Conservation (phyloP, 371 early-diverging fungal genomes). For the Lichtheimia ornata region DNA sequence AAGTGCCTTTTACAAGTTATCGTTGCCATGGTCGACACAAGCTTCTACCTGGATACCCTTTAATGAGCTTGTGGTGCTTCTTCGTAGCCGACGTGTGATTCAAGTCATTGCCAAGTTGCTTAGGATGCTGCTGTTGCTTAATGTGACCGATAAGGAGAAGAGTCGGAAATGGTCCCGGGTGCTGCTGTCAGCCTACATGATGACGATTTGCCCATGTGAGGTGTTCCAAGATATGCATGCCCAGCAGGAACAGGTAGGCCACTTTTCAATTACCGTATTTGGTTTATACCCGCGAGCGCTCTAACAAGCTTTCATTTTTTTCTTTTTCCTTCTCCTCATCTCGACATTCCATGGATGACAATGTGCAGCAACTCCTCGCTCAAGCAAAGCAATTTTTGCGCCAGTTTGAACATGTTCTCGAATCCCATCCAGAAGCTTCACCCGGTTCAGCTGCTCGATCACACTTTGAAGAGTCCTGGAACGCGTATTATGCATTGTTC, state of each 20-base stretch:
- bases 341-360: slow-evolving; percentile 12
- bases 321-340: slow-evolving; percentile 13
- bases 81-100: slow-evolving; percentile 36
- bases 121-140: slow-evolving; percentile 30
- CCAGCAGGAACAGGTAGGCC: slow-evolving; percentile 54
- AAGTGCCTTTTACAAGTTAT: slow-evolving; percentile 22
- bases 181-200: slow-evolving; percentile 70
- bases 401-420: slow-evolving; percentile 59
- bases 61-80: slow-evolving; percentile 26
- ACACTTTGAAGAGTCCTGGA: slow-evolving; percentile 51
- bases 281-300: background rate
- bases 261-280: slow-evolving; percentile 8
- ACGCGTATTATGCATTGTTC: slow-evolving; percentile 60
- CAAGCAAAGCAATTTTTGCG: slow-evolving; percentile 51
- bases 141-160: slow-evolving; percentile 23
- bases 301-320: background rate
- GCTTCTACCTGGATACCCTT: slow-evolving; percentile 33
- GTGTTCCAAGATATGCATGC: slow-evolving; percentile 55
- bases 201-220: slow-evolving; percentile 62
- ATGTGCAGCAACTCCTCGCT: slow-evolving; percentile 35
- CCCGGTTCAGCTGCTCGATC: slow-evolving; percentile 34
- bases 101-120: slow-evolving; percentile 32
- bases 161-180: slow-evolving; percentile 56
- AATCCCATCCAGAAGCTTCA: slow-evolving; percentile 24
- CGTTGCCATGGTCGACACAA: slow-evolving; percentile 27